Base-by-base conservation (phyloP, 768 basidiomycete genomes). In the Dioszegia hungarica region DNA sequence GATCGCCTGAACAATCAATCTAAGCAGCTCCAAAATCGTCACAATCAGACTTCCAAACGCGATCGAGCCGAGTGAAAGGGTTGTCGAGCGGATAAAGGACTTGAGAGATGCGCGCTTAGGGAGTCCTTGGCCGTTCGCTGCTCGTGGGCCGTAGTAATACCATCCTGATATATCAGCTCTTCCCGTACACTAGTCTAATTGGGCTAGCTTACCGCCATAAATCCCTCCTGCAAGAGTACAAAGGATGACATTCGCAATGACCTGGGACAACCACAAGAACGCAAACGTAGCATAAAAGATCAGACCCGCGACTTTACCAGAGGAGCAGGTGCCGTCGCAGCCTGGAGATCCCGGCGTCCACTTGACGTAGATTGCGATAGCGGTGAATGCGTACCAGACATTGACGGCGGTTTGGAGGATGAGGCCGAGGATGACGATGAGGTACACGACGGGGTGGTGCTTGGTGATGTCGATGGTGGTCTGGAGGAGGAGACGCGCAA, bases 211-310 rank as follows among this genome's bases (percentile, higher is more conserved):
- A 68, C 80, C 79, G 40, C 86, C 86, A 63, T 83, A 88, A 3
- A 85, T 83, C 25, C 90, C 89, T 33, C 89, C 89, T 6, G 88
- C 87, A 28, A 90, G 82, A 2, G 88, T 89, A 29, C 87, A 83
- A 22, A 90, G 79, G 0, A 87, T 81, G 37, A 90, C 84, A 63
- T 90, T 90, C 29, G 82, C 84, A 47, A 88, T 83, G 39, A 89
- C 87, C 75, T 89, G 87, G 0, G 86, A 88, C 17, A 84, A 86
- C 90, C 89, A 91, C 45, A 89, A 79, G 78, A 85, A 91, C n/a
- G 86, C 85, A 73, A 90, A 90, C 0, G 85, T 84, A 59, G 83
- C 82, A 66, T 82, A 91, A 74, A 90, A 84, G 52, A 89, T 81
- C 12, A 90, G 78, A 2, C 90, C 89, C 0, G 87, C 82, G 40